Evolutionary conservation across 805 yeast species (phyloP).

Genomic region (Metschnikowia borealis): DNA sequence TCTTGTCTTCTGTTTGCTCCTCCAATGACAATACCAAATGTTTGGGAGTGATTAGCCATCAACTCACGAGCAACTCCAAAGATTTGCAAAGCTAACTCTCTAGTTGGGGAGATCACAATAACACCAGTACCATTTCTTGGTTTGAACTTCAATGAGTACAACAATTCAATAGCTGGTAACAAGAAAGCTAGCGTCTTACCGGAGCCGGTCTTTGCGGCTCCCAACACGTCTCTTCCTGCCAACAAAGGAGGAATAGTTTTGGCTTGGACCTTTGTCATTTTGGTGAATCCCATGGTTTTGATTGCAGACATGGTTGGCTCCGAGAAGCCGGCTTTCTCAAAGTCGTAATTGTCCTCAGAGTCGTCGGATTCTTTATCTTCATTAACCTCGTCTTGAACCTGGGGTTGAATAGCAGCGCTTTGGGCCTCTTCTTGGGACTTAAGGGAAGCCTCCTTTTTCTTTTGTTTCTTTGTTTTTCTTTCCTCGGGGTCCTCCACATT

Average conservation of each 20-base stretch:
- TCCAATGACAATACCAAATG: constrained; percentile 95
- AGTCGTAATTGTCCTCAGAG: constrained; percentile 25
- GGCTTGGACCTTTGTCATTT: constrained; percentile 92
- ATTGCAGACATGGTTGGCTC: constrained; percentile 80
- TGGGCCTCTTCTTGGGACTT: constrained; percentile 22
- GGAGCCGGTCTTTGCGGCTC: constrained; percentile 99
- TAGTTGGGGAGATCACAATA: constrained; percentile 90
- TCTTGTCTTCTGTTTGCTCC: constrained; percentile 98
- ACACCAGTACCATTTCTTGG: constrained; percentile 99
- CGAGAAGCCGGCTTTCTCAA: constrained; percentile 56
- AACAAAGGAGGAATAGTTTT: constrained; percentile 93
- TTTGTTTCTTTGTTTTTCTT: constrained; percentile 19
- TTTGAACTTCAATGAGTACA: constrained; percentile 86
- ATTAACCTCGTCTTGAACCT: constrained; percentile 21
- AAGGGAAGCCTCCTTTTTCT: constrained; percentile 16
- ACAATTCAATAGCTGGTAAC: constrained; percentile 91
- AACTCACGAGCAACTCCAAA: constrained; percentile 97
- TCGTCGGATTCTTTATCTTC: constrained; percentile 29
- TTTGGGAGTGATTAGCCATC: constrained; percentile 86
- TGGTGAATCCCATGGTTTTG: constrained; percentile 81
- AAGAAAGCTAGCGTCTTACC: constrained; percentile 96
- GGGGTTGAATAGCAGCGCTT: constrained; percentile 28
- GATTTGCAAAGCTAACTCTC: constrained; percentile 96
- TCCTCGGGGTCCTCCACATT: constrained; percentile 41
- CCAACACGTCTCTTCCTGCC: constrained; percentile 95